Evolutionary conservation across 805 yeast genomes (phyloP).

Genomic region (Lachancea meyersii): DNA sequence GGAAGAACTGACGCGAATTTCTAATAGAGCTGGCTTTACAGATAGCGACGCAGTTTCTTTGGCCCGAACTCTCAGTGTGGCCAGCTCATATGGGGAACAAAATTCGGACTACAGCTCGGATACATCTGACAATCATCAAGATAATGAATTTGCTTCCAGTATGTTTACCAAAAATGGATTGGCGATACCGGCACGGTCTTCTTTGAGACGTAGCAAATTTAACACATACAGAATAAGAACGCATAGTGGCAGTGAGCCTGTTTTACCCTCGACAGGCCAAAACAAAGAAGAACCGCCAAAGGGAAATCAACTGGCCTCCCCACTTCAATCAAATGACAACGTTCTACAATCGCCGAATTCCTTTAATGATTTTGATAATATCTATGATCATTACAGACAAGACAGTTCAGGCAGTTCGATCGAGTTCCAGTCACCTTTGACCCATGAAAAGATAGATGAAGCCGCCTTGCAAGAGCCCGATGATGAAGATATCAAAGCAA

Average conservation of each 20-base stretch:
- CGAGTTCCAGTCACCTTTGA: neutral
- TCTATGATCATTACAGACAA: conserved; percentile 28
- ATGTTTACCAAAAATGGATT: conserved; percentile 27
- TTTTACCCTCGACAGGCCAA: neutral
- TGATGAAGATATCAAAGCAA: neutral
- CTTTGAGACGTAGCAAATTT: conserved; percentile 43
- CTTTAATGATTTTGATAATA: conserved; percentile 21
- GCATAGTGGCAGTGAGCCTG: conserved; percentile 10
- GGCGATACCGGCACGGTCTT: conserved; percentile 30
- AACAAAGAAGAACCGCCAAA: neutral
- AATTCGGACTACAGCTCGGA: conserved; percentile 2
- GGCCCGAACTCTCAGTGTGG: conserved; percentile 71
- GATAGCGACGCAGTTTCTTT: conserved; percentile 77
- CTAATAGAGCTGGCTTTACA: conserved; percentile 71
- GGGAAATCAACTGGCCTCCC: neutral
- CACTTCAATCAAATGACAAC: neutral
- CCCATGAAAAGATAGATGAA: neutral
- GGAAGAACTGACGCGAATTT: conserved; percentile 64
- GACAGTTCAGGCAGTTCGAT: conserved; percentile 15
- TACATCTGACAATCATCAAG: conserved; percentile 10
- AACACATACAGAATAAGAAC: conserved; percentile 43
- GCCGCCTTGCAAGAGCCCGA: neutral
- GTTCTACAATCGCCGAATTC: conserved; percentile 9
- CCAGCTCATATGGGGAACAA: conserved; percentile 45
- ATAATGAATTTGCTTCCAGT: conserved; percentile 28